Percentiles rank a stretch among this genome's conserved stretches.
phyloP scores from a whole-genome alignment of 2,329 filamentous ascomycete genomes.

The Pleurostoma richardsiae region DNA sequence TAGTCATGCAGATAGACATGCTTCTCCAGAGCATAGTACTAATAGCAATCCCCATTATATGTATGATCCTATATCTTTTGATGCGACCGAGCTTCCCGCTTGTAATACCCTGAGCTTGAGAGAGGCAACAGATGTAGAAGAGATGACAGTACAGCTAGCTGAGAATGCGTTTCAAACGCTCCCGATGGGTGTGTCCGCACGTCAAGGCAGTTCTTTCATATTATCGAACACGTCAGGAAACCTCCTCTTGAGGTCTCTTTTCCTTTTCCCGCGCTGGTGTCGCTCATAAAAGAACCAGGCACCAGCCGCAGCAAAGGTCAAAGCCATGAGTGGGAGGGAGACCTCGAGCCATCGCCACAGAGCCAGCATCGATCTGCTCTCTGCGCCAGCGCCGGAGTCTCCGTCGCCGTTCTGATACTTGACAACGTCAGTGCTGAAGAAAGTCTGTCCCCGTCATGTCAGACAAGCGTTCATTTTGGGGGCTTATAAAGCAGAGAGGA shows the following conservation, averaged over 20 bases:
- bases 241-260: neutral
- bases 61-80: no score
- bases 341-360: constrained; percentile 10
- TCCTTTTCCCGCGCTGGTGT: neutral
- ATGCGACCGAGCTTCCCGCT: no score
- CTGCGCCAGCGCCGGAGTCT: neutral
- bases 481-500: neutral
- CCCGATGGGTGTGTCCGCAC: no score
- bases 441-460: constrained; percentile 3
- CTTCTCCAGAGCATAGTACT: no score
- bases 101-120: no score
- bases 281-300: neutral
- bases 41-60: no score
- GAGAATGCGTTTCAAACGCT: no score
- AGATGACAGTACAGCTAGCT: no score
- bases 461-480: neutral
- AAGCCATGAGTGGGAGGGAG: constrained; percentile 6
- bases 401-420: constrained; percentile 10
- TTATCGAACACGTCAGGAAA: neutral
- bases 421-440: constrained; percentile 14
- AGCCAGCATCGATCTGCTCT: constrained; percentile 2
- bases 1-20: no score
- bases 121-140: no score
- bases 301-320: constrained; percentile 5
- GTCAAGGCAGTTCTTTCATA: no score